Evolutionary conservation across 345 rosid species (phyloP).

Genomic region (Combretum micranthum): DNA sequence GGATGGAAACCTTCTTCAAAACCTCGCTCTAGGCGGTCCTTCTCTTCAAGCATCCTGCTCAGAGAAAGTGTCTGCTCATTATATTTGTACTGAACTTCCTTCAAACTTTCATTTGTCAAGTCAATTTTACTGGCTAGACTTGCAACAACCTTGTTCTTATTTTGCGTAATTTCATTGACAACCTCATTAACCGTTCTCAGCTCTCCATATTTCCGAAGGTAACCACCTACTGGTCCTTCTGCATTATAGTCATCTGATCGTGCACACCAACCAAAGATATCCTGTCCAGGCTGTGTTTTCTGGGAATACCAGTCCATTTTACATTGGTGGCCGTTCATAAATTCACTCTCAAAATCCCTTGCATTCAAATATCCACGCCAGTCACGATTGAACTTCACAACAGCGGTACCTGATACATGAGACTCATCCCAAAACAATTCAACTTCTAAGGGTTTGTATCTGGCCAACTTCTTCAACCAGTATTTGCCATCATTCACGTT

Average conservation of each 20-base stretch:
- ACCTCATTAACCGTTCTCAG: conserved; percentile 49
- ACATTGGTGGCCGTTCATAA: conserved; percentile 34
- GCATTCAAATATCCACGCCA: conserved; percentile 61
- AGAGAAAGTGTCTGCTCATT: conserved; percentile 54
- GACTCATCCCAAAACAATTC: conserved; percentile 38
- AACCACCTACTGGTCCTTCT: conserved; percentile 56
- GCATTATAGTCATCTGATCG: conserved; percentile 55
- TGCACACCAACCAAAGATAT: conserved; percentile 71
- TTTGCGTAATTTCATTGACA: conserved; percentile 30
- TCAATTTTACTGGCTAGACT: conserved; percentile 47
- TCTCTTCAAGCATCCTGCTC: conserved; percentile 63
- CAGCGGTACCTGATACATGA: conserved; percentile 28
- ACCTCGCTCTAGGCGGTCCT: conserved; percentile 47
- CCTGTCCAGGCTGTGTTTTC: conserved; percentile 22
- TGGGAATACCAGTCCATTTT: conserved; percentile 47
- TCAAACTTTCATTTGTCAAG: conserved; percentile 49
- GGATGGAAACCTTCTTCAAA: conserved; percentile 54
- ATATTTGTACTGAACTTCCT: conserved; percentile 42
- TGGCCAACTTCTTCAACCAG: conserved; percentile 54
- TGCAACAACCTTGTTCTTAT: conserved; percentile 35
- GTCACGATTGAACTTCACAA: conserved; percentile 46
- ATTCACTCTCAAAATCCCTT: conserved; percentile 55
- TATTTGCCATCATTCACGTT: conserved; percentile 25
- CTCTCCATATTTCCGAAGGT: conserved; percentile 51
- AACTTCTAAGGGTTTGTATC: conserved; percentile 51